Base-by-base conservation (phyloP, 176 grass and related monocot genomes). In the Musa acuminata region DNA sequence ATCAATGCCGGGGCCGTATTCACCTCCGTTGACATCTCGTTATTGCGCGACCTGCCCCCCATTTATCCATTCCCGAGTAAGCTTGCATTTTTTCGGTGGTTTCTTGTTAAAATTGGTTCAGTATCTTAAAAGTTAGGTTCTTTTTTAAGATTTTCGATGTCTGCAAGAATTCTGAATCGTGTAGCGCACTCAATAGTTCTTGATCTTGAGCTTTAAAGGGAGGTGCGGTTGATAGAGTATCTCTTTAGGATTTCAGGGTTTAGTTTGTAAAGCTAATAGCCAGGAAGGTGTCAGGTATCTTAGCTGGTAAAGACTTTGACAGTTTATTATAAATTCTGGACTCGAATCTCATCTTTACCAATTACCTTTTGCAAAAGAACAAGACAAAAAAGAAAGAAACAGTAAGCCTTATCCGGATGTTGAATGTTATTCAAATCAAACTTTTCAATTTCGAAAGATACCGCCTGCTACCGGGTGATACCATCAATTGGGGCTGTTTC, bases 1-100 rank as follows among this genome's bases (percentile, higher is more conserved):
- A 72, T 93, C 75, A 98, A 90, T 22, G 94, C 90, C 14, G 90
- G 83, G 19, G 8, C 75, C 80, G 93, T 97, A 74, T 98, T 91
- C 81, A 92, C 82, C 60, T 84, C 71, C 35, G 90, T 88, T 1
- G 94, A 93, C 77, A 55, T 91, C 72, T 82, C 88, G 94, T 96
- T 62, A 8, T 64, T 17, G 35, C 10, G n/a, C 64, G 9, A 17
- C n/a, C 76, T 23, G 3, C n/a, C 48, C 1, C 64, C 17, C 21
- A 0, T 27, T 13, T n/a, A 24, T 49, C 59, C 35, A 13, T 13
- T 55, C 51, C 76, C 16, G 11, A 11, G 14, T 59, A 49, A 70
- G 51, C 53, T 27, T 12, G 35, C 14, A 16, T 80, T 19, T 5
- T 66, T 64, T 55, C 21, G 8, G 14, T 55, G 19, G 11, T 74